A percentile compares a stretch with the other conserved stretches of the same genome.
These are phyloP conservation scores for Neurospora pannonica DNA, from an alignment of 495 filamentous ascomycete genomes.

Conservation along the genomic window DNA sequence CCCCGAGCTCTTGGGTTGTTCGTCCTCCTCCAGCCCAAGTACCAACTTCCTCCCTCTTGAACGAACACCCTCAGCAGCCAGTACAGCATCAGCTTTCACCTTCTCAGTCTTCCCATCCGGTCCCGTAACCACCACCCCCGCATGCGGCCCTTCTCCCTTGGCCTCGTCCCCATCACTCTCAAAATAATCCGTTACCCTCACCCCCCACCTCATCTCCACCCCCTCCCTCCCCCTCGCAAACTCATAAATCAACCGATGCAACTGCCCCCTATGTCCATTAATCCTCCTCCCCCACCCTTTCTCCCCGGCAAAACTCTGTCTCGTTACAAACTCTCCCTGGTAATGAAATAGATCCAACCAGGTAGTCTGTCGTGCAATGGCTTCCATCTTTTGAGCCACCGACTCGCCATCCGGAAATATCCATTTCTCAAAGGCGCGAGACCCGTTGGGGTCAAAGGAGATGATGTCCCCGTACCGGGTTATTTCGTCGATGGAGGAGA, in stretches of 20 bases:
- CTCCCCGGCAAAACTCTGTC: conserved; percentile 22
- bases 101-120: conserved; percentile 29
- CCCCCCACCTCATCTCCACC: conserved; percentile 45
- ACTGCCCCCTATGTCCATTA: conserved; percentile 55
- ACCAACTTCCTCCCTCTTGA: conserved; percentile 51
- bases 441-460: conserved; percentile 41
- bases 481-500: conserved; percentile 29
- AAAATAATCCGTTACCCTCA: conserved; percentile 51
- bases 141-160: conserved; percentile 19
- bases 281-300: conserved; percentile 23
- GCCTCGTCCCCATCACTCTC: conserved; percentile 31
- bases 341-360: conserved; percentile 26
- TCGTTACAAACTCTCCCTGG: conserved; percentile 21
- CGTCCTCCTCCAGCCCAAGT: conserved; percentile 54
- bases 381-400: conserved; percentile 36
- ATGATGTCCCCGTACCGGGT: conserved; percentile 43
- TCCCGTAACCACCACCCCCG: conserved; percentile 39
- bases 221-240: conserved; percentile 14
- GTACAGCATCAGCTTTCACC: conserved; percentile 45
- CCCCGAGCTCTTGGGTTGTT: conserved; percentile 48
- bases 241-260: conserved; percentile 29
- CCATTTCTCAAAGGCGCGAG: conserved; percentile 38
- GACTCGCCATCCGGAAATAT: conserved; percentile 17
- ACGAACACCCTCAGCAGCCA: conserved; percentile 56
- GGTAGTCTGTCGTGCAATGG: conserved; percentile 37